Conservation (phyloP, 1,284 basidiomycete genomes). For the Ceratobasidium sp. region DNA sequence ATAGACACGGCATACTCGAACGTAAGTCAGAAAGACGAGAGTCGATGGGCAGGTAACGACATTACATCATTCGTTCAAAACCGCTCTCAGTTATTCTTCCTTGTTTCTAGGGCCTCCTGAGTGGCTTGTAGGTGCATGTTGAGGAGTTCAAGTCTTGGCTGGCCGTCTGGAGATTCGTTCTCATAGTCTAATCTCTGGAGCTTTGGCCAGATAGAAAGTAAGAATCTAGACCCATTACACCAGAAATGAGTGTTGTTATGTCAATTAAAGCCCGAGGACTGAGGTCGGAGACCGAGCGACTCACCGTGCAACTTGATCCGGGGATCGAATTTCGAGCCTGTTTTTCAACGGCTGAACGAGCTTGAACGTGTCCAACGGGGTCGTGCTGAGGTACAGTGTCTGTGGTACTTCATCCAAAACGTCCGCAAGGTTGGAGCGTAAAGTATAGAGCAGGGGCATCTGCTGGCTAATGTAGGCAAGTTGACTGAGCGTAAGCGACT, state of each 20-base stretch:
- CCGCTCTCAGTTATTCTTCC: not conserved
- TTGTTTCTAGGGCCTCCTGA: not conserved
- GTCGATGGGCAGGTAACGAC: not conserved
- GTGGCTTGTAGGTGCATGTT: not conserved
- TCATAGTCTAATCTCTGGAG: not conserved
- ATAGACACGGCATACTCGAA: not conserved
- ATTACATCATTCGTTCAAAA: not conserved
- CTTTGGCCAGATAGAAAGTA: not conserved
- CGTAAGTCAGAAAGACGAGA: not conserved
- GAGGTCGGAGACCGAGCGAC: not conserved
- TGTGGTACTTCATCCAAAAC: too few species aligned
- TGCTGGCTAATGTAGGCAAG: not conserved
- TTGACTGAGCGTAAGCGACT: not conserved
- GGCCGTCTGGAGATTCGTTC: not conserved
- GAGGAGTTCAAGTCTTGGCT: not conserved
- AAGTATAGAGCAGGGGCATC: not conserved
- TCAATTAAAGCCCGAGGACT: too few species aligned
- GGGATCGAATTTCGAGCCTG: not conserved
- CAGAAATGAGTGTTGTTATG: too few species aligned
- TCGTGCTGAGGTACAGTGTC: too few species aligned
- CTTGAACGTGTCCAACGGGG: not conserved
- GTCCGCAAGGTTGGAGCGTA: too few species aligned
- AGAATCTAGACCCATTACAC: not conserved
- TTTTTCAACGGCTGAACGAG: not conserved
- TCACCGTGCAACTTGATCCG: not conserved